Evolutionary conservation across 2,329 filamentous ascomycete species (phyloP).

Genomic region (Diplocarpon mali): DNA sequence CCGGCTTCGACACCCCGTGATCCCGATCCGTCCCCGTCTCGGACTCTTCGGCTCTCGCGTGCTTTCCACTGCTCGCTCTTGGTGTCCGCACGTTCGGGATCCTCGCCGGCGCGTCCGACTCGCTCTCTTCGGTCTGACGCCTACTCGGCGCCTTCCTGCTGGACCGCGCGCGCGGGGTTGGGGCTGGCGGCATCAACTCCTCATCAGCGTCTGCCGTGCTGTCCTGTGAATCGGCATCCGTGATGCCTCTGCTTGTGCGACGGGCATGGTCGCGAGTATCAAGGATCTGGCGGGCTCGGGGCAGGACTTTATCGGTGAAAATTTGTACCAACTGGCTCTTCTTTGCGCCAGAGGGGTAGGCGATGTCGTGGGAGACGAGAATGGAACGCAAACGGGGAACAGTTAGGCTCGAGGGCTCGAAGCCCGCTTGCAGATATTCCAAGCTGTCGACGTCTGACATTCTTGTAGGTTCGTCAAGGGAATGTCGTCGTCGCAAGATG

Average conservation of each 20-base stretch:
- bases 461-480: too few species aligned
- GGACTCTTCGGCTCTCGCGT: constrained; percentile 40
- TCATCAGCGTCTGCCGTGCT: constrained; percentile 41
- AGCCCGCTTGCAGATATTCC: constrained; percentile 78
- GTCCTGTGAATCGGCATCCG: constrained; percentile 57
- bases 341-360: constrained; percentile 82
- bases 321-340: constrained; percentile 80
- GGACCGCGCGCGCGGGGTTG: constrained; percentile 42
- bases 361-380: constrained; percentile 76
- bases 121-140: constrained; percentile 40
- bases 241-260: constrained; percentile 78
- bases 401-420: constrained; percentile 74
- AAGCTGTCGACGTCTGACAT: constrained; percentile 57
- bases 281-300: constrained; percentile 68
- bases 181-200: constrained; percentile 38
- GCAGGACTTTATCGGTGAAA: constrained; percentile 67
- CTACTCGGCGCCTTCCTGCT: constrained; percentile 43
- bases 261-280: constrained; percentile 66
- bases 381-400: constrained; percentile 84
- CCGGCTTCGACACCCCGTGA: constrained; percentile 31
- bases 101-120: constrained; percentile 33
- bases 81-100: constrained; percentile 46
- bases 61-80: constrained; percentile 38
- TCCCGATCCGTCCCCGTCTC: constrained; percentile 36
- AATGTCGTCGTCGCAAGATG: neutral